Evolutionary conservation across 2,329 filamentous ascomycete genomes (phyloP), one percentile per base, ranked within the genome.

Genomic region (Neophaeococcomyces mojaviensis): DNA sequence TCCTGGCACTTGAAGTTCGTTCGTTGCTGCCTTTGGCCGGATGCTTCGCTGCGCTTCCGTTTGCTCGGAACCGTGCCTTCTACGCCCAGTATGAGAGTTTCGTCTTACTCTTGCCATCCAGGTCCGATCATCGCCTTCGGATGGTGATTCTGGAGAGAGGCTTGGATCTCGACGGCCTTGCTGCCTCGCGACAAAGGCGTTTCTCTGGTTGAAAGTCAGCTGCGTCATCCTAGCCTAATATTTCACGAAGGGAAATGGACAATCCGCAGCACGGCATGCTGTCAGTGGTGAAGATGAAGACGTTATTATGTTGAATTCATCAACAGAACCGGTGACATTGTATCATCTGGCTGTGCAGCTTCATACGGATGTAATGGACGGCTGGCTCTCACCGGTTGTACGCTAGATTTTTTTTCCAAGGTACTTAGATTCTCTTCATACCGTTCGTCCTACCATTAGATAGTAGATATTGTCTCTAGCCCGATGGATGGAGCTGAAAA

Each of bases 21-120:
- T 15, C 12, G 33, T 20, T 44, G 18, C 33, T 44, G 41, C 41
- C 41, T 37, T 44, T 18, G 41, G 41, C 18, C 33, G 32, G 24
- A 44, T 44, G 32, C 13, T 37, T 18, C 41, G 41, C 22, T 44
- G 41, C 32, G 18, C n/a, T 28, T 44, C 41, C 36, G 41, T 32
- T 32, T 44, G 41, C 30, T 44, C 41, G 3, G 32, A 44, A 16
- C 32, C 32, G 41, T 30, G 41, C 41, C 41, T 44, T 44, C 33
- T 36, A 20, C 41, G 41, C 32, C 41, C 32, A 8, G 31, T 44
- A 19, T 37, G 32, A 36, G 41, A 37, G 28, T 37, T 44, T n/a
- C 41, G 41, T 32, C 41, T 37, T n/a, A 44, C 41, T 44, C 41
- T 44, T 44, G 41, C 41, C 41, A 44, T 44, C 26, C 15, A 44